Percentiles rank a stretch among this genome's conserved stretches.
Conservation (phyloP, 768 basidiomycete species). For the Tricholoma saponaceum region DNA sequence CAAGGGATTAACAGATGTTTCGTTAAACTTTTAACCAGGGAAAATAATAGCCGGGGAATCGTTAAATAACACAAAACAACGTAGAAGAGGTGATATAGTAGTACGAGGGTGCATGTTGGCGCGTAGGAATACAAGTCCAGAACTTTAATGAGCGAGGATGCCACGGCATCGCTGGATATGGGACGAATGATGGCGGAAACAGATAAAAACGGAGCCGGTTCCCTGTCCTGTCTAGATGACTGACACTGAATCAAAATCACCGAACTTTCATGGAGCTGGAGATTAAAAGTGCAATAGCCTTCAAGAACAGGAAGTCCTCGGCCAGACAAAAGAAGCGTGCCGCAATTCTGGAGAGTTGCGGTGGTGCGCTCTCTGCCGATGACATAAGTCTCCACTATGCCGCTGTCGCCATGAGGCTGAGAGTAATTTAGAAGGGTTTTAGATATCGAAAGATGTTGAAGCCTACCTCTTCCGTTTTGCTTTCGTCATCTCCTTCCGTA, state of each 20-base stretch:
- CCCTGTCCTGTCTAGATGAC: neutral
- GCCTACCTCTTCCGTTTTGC: conserved; percentile 93
- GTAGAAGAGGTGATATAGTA: conserved; percentile 15
- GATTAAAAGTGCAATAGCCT: neutral
- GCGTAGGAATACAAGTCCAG: conserved; percentile 37
- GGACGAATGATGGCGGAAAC: conserved; percentile 2
- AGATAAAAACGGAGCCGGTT: conserved; percentile 4
- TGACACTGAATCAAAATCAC: neutral
- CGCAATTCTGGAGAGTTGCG: neutral
- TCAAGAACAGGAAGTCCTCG: neutral
- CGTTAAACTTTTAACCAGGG: conserved; percentile 12
- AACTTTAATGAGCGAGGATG: conserved; percentile 10
- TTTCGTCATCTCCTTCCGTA: conserved; percentile 98
- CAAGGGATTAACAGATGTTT: conserved; percentile 16
- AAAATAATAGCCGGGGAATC: conserved; percentile 14
- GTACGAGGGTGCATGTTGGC: conserved; percentile 10
- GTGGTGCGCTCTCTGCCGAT: neutral
- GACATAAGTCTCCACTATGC: neutral
- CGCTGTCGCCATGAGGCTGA: conserved; percentile 1
- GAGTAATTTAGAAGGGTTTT: neutral
- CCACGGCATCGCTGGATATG: conserved; percentile 5
- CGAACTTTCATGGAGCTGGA: neutral
- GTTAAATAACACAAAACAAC: conserved; percentile 35
- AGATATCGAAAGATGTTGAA: neutral
- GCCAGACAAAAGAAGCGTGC: neutral